These are phyloP conservation scores for Tetrapyrgos nigripes DNA, from an alignment of 1,284 basidiomycete species.

Conservation along the genomic window DNA sequence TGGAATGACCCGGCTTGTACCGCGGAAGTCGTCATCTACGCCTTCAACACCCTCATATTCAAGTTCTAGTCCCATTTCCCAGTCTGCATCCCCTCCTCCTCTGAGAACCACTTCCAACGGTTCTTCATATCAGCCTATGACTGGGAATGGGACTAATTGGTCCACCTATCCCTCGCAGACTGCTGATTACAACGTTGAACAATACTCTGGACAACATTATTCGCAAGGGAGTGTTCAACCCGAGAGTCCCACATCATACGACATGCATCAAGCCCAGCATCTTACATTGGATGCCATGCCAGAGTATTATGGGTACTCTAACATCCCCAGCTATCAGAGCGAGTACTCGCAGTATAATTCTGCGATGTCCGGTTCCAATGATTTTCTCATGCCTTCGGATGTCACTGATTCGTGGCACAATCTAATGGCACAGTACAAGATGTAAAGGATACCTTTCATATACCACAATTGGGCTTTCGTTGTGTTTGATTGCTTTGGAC, in stretches of 20 bases:
- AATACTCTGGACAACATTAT: constrained; percentile 1
- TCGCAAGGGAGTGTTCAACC: neutral
- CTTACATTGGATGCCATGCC: constrained; percentile 12
- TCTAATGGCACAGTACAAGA: constrained; percentile 46
- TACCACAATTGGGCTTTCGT: constrained; percentile 2
- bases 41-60: constrained; percentile 54
- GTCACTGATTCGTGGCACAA: constrained; percentile 56
- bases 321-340: neutral
- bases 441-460: constrained; percentile 6
- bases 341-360: constrained; percentile 21
- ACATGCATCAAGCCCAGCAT: constrained; percentile 5
- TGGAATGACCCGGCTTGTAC: constrained; percentile 65
- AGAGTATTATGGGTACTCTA: constrained; percentile 15
- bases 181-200: neutral
- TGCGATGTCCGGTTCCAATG: constrained; percentile 30
- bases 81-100: constrained; percentile 28
- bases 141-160: neutral
- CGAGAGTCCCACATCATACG: constrained; percentile 5
- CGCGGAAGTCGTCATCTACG: constrained; percentile 51
- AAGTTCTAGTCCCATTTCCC: constrained; percentile 21
- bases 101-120: constrained; percentile 2
- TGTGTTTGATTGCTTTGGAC: constrained; percentile 7
- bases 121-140: neutral
- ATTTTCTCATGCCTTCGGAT: constrained; percentile 38
- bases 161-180: neutral